These are phyloP conservation scores for Colletotrichum gigasporum DNA, from an alignment of 2,329 filamentous ascomycete species.

Conservation along the genomic window DNA sequence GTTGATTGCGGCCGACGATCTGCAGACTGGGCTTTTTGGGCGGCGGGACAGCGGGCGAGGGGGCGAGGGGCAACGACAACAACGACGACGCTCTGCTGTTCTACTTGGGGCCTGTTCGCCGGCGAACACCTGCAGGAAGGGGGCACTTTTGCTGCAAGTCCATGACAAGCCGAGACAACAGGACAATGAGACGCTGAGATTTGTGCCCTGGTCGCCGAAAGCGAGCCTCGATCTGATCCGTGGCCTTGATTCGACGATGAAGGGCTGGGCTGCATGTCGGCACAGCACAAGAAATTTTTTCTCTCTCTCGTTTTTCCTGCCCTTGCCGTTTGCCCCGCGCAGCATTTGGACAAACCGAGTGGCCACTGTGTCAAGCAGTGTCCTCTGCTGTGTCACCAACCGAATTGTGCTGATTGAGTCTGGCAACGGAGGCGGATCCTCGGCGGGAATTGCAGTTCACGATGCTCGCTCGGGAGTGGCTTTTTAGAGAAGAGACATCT, in stretches of 20 bases:
- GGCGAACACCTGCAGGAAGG: constrained; percentile 23
- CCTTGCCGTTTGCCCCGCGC: background rate
- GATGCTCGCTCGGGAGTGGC: constrained; percentile 4
- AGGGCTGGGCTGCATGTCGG: background rate
- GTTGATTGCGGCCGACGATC: background rate
- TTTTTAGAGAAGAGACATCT: background rate
- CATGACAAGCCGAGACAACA: background rate
- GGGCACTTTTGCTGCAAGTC: constrained; percentile 9
- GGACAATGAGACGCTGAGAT: background rate
- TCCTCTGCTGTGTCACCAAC: background rate
- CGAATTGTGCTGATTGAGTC: background rate
- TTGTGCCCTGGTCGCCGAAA: background rate
- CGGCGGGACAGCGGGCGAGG: constrained; percentile 3
- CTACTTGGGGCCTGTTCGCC: background rate
- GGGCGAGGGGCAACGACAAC: background rate
- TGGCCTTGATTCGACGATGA: background rate
- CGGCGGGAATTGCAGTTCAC: constrained; percentile 2
- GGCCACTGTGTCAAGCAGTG: no score
- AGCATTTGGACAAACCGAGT: background rate
- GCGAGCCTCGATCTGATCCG: background rate
- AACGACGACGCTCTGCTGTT: background rate
- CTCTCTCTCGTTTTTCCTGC: background rate
- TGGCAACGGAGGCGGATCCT: background rate
- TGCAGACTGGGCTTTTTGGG: no score
- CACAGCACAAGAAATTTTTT: background rate